Base-by-base conservation (phyloP, 2,329 filamentous ascomycete species). In the Rutstroemia sp. region DNA sequence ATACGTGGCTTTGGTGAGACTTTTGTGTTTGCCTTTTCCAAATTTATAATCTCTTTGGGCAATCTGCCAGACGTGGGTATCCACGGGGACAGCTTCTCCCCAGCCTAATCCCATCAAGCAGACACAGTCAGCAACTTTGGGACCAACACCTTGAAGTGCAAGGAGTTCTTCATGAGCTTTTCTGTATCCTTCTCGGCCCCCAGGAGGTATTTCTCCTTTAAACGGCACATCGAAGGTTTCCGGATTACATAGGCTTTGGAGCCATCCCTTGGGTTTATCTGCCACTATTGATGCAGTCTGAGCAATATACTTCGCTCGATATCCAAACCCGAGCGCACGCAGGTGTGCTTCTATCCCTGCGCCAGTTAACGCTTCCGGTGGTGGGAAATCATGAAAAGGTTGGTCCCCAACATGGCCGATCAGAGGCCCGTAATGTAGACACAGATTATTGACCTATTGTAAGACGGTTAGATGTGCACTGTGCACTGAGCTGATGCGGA, bases 31-130 rank as follows among this genome's bases (percentile, higher is more conserved):
- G 8, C 82, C 83, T 65, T 85, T 89, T 6, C 90, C 89, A 66
- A 99, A 95, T 58, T 86, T 91, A 74, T 99, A 99, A 71, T 99
- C 94, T 53, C 94, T 80, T 70, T 95, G 90, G 0, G 94, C 95
- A 67, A 99, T 97, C 75, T 97, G 92, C 92, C 92, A 97, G 12
- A 99, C 90, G 72, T 99, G 95, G 1, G 95, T 99, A 71, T 99
- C 94, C 34, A 99, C 89, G 0, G 94, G 94, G 1, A 99, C 92
- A 2, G 92, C 86, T 72, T 97, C 92, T 34, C 88, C 88, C 92
- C 95, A 99, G 27, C 92, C 92, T 14, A 99, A 74, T 0, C 95
- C 95, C 88, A 99, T 96, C 19, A 99, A 75, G 68, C 89, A 96
- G 7, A 97, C 92, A 68, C 95, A 99, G 70, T 99, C 95, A 5